Conservation (phyloP, 257 asterid genomes). For the Ligustrum vulgare region DNA sequence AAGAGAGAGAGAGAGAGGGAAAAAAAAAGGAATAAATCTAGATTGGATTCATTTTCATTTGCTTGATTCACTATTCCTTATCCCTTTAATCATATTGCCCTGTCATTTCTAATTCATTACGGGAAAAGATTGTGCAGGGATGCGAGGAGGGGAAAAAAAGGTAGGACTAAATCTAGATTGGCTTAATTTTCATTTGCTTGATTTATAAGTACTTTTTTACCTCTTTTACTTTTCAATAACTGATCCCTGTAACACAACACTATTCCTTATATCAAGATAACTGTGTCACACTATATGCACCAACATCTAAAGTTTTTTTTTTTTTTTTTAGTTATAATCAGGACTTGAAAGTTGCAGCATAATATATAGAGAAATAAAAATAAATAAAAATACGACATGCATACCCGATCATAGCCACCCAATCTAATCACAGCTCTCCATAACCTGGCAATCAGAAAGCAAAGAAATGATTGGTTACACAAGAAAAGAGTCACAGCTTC, state of each 20-base stretch:
- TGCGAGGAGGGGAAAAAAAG: neutral
- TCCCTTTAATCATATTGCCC: neutral
- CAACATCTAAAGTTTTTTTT: neutral
- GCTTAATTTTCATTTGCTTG: neutral
- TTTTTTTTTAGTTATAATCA: conserved; percentile 4
- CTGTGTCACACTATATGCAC: neutral
- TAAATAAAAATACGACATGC: conserved; percentile 18
- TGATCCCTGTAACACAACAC: neutral
- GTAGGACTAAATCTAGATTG: neutral
- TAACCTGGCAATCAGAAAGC: conserved; percentile 51
- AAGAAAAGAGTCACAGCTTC: conserved; percentile 4
- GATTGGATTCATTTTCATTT: neutral
- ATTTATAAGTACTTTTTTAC: neutral
- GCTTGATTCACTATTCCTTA: too few relatives aligned
- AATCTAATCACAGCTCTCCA: conserved; percentile 86
- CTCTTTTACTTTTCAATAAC: neutral
- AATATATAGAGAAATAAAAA: conserved; percentile 14
- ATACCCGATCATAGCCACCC: conserved; percentile 99
- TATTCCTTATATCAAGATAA: neutral
- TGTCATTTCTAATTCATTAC: neutral
- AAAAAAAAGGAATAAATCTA: neutral
- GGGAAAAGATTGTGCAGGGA: neutral
- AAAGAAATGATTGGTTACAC: conserved; percentile 13
- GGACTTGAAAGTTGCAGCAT: conserved; percentile 12
- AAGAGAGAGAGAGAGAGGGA: too few relatives aligned